Percentiles rank a stretch among this genome's conserved stretches.
Evolutionary conservation across 2,329 filamentous ascomycete genomes (phyloP).

Genomic region (Penicillium sp.): DNA sequence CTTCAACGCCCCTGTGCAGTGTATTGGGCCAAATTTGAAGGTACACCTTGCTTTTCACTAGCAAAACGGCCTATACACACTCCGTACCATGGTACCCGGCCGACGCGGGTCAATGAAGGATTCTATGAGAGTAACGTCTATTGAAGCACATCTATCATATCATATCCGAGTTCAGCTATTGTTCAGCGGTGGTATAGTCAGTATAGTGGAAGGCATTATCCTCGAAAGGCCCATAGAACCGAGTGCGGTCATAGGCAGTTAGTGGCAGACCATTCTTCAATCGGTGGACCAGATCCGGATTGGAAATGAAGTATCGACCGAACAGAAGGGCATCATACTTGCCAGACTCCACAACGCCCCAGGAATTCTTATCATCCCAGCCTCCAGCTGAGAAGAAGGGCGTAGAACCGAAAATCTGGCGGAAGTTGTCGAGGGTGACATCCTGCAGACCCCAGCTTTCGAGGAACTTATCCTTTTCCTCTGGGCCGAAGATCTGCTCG

Average conservation of each 20-base stretch:
- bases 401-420: conserved; percentile 49
- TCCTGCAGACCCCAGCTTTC: conserved; percentile 46
- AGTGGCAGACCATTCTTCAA: conserved; percentile 41
- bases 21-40: too few species aligned
- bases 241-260: conserved; percentile 42
- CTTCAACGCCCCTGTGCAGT: too few species aligned
- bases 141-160: neutral
- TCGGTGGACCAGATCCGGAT: conserved; percentile 48
- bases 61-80: too few species aligned
- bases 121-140: neutral
- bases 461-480: conserved; percentile 50
- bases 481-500: conserved; percentile 50
- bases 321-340: conserved; percentile 48
- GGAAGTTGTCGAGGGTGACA: conserved; percentile 47
- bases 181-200: conserved; percentile 24
- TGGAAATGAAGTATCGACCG: conserved; percentile 48
- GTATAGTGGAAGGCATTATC: conserved; percentile 30
- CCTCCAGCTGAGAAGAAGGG: conserved; percentile 56
- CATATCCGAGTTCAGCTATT: conserved; percentile 1
- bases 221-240: conserved; percentile 44
- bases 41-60: too few species aligned
- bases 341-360: conserved; percentile 47
- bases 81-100: neutral
- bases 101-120: neutral
- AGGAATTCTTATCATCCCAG: conserved; percentile 50